Percentiles rank a stretch among this genome's conserved stretches.
These are phyloP conservation scores for Cordyceps tenuipes DNA, from an alignment of 2,329 filamentous ascomycete genomes.

Conservation along the genomic window DNA sequence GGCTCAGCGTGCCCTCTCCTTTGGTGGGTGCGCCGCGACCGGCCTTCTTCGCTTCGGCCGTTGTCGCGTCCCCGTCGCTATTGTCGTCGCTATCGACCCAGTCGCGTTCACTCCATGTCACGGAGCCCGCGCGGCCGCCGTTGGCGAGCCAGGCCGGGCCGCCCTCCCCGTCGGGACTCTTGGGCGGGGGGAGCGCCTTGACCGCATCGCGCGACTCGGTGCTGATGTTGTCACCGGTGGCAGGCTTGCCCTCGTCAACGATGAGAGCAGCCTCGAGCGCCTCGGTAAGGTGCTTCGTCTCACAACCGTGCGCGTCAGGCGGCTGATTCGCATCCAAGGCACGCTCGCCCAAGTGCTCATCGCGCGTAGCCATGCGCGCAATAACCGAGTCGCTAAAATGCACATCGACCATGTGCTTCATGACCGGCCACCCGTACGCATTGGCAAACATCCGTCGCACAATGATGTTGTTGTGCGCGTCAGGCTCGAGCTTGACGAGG, in stretches of 20 bases:
- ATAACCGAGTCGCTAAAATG: conserved; percentile 71
- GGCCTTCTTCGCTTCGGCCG: not conserved
- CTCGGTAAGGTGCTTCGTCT: conserved; percentile 38
- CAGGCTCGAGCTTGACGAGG: conserved; percentile 86
- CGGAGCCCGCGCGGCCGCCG: conserved; percentile 26
- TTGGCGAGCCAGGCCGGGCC: conserved; percentile 13
- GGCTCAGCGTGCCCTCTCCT: conserved; percentile 13
- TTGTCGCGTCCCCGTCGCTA: conserved; percentile 19
- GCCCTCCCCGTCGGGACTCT: conserved; percentile 1
- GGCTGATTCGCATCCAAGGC: conserved; percentile 51
- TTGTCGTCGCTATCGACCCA: conserved; percentile 47
- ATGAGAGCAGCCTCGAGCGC: not conserved
- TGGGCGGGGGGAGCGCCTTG: conserved; percentile 33
- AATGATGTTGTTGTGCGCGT: conserved; percentile 97
- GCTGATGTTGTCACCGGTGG: not conserved
- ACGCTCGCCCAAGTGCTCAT: conserved; percentile 59
- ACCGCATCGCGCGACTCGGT: conserved; percentile 36
- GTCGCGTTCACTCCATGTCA: conserved; percentile 59
- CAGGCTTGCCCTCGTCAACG: not conserved
- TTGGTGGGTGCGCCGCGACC: not conserved
- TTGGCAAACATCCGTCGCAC: conserved; percentile 96
- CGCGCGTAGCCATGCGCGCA: conserved; percentile 57
- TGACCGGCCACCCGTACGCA: conserved; percentile 93
- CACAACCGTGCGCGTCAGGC: conserved; percentile 55
- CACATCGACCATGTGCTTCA: conserved; percentile 89